These are phyloP conservation scores for Rheum nobile DNA, from an alignment of 148 eudicot species.

Conservation along the genomic window DNA sequence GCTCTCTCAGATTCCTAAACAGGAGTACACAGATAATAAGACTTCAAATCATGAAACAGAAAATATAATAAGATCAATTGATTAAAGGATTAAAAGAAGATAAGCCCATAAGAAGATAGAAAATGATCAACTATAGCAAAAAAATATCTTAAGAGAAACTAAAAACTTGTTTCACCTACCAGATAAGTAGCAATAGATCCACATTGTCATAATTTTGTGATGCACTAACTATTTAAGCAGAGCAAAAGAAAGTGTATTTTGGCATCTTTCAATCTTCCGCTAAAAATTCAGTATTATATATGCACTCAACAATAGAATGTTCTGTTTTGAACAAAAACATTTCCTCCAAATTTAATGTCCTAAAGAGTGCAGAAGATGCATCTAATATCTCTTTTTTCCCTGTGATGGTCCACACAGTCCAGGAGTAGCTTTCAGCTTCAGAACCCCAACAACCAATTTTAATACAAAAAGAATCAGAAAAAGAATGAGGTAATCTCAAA, in stretches of 20 bases:
- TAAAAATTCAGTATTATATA: neutral
- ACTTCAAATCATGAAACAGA: neutral
- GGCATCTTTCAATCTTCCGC: neutral
- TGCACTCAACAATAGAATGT: neutral
- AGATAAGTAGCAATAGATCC: neutral
- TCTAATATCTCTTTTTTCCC: neutral
- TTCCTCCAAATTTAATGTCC: neutral
- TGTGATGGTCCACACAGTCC: neutral
- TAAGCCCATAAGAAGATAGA: neutral
- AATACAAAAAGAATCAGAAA: neutral
- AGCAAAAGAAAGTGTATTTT: neutral
- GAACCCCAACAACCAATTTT: neutral
- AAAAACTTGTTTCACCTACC: neutral
- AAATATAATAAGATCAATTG: neutral
- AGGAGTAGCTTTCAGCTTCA: neutral
- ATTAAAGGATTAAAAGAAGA: neutral
- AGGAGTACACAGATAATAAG: neutral
- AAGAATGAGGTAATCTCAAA: neutral
- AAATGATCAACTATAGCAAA: neutral
- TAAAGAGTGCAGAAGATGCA: neutral
- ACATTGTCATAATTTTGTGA: neutral
- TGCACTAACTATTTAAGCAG: neutral
- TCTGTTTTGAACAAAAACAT: neutral
- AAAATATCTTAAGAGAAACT: neutral
- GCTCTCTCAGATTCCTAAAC: conserved; percentile 61